Evolutionary conservation across 1,284 basidiomycete species (phyloP), one percentile per base, ranked within the genome.

Genomic region (Moesziomyces parantarcticus): DNA sequence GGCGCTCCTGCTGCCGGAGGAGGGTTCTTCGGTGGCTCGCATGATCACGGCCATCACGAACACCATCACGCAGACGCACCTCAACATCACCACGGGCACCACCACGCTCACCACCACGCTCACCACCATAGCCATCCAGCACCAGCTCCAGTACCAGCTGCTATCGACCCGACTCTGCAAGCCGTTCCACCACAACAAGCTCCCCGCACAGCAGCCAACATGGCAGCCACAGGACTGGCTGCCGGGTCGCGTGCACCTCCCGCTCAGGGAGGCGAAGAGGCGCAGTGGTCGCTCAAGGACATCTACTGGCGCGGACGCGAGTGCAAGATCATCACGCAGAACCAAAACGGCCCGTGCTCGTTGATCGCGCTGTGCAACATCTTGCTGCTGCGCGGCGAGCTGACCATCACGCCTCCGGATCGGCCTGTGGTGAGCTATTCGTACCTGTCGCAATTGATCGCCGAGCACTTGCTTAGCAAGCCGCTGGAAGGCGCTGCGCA

Each of bases 401-500:
- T 79, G 18, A 42, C 51, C 47, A 66, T 77, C 44, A 74, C 92
- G 89, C 0, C 87, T 84, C 29, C 87, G 87, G 54, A 90, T 90
- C 46, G 87, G 82, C 61, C 78, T 10, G 89, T 88, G 10, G 92
- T 93, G 23, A 91, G 92, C 20, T 96, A 94, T 85, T 90, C 92
- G 67, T 90, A 92, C 72, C 88, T 96, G 9, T 89, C 92, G 1
- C 89, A 90, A 63, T 87, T 94, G 44, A 88, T 97, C 13, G 93
- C 89, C 21, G 92, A 94, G 75, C 91, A 92, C 80, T 88, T 96
- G 48, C 86, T 96, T 47, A 68, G 70, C 13, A 55, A 61, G 20
- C 44, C 64, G 5, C 86, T 10, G 13, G 29, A 42, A 13, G 58
- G 46, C 22, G 53, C 75, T 7, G 60, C 76, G 0, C 59, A 54